phyloP scores from a whole-genome alignment of 768 basidiomycete genomes.

The Panaeolus papilionaceus region DNA sequence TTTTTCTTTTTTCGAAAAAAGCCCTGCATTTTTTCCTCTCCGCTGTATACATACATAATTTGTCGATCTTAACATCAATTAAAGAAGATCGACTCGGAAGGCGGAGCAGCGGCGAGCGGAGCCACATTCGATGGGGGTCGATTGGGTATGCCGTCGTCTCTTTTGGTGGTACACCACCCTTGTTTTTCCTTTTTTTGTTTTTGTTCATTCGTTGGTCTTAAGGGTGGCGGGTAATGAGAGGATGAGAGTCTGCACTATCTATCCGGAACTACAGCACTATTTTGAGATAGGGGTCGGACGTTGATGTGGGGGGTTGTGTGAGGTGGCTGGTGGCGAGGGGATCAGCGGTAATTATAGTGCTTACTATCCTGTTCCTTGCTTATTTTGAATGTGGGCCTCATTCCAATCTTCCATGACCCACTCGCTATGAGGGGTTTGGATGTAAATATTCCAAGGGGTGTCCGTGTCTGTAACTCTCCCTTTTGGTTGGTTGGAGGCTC shows the following conservation, averaged over 20 bases:
- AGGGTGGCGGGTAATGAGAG: background rate
- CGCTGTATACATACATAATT: background rate
- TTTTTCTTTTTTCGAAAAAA: background rate
- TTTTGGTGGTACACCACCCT: background rate
- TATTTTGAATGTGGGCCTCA: background rate
- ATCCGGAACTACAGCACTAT: background rate
- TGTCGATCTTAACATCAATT: background rate
- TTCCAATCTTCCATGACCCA: background rate
- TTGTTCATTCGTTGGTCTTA: background rate
- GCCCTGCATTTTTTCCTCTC: background rate
- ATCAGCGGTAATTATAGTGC: background rate
- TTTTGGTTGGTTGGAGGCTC: background rate
- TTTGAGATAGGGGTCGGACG: background rate
- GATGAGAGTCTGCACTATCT: background rate
- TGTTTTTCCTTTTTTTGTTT: background rate
- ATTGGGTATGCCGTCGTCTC: background rate
- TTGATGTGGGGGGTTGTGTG: conserved; percentile 3
- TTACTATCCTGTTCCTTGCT: background rate
- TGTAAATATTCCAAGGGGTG: background rate
- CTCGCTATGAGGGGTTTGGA: background rate
- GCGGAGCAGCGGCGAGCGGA: background rate
- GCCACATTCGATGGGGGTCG: background rate
- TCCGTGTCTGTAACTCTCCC: background rate
- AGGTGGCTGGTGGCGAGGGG: background rate
- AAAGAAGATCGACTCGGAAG: conserved; percentile 1